Base-by-base conservation (phyloP, 2,329 filamentous ascomycete species). In the Alternaria ethzedia region DNA sequence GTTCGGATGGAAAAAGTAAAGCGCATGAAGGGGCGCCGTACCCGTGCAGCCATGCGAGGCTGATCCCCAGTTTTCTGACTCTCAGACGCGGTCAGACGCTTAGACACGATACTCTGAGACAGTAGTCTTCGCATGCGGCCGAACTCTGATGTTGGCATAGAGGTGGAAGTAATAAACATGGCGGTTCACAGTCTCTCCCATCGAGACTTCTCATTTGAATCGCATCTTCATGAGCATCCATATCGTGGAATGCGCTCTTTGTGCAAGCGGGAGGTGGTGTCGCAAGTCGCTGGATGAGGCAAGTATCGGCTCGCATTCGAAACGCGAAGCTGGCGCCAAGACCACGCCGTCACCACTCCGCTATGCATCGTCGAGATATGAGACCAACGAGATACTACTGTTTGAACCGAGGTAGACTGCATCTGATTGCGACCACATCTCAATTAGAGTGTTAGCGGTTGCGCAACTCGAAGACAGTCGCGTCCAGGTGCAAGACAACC, bases 281-380 rank as follows among this genome's bases (percentile, higher is more conserved):
- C 59, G 47, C 58, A 58, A 26, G 12, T 41, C 15, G 56, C 65
- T 55, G 25, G 44, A 57, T 47, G 36, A 43, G 60, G 63, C 51
- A 63, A 9, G 62, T 45, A 57, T 56, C 54, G 30, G 9, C 25
- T 30, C 9, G 56, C 23, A 45, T 26, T 6, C 46, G 65, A 67
- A 67, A 67, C 65, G 32, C 52, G 47, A 54, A 61, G 32, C 21
- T 20, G 32, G 21, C 41, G 59, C 65, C 65, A 63, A 67, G 63
- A 57, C 47, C 8, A 8, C 17, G 21, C 36, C 44, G 15, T 32
- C 6, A 21, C 46, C 46, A 50, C 25, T 30, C 20, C 44, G 44
- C 44, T 23, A 17, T 23, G 23, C 36, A 41, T 41, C 36, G 36
- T 17, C 36, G 6, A 41, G 0, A 41, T 3, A 17, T 41, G 36